A percentile compares a stretch with the other conserved stretches of the same genome.
Conservation (phyloP, 164 flowering plant species). For the Pachysandra terminalis region DNA sequence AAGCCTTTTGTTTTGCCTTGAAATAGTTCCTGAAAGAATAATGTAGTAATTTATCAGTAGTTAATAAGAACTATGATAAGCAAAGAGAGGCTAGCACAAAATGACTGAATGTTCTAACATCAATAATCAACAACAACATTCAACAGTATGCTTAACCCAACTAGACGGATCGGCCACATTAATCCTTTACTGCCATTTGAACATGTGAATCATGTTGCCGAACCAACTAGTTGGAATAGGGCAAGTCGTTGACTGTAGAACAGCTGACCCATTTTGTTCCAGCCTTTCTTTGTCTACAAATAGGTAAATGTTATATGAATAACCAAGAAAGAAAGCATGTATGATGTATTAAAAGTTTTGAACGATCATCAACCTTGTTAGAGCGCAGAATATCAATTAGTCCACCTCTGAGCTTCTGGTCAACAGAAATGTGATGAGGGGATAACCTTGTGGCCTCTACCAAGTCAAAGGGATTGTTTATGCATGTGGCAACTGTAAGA, state of each 20-base stretch:
- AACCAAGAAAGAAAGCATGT: neutral
- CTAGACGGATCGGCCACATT: too few species aligned
- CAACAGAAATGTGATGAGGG: slow-evolving; percentile 38
- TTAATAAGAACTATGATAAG: neutral
- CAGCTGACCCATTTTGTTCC: too few species aligned
- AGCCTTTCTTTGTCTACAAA: neutral
- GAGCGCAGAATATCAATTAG: slow-evolving; percentile 64
- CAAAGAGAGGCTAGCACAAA: neutral
- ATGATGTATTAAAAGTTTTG: neutral
- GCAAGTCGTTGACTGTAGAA: too few species aligned
- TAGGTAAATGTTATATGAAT: neutral
- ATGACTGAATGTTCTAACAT: too few species aligned
- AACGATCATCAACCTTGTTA: slow-evolving; percentile 60
- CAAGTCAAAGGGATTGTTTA: slow-evolving; percentile 92
- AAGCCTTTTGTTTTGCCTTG: slow-evolving; percentile 79
- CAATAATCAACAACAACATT: too few species aligned
- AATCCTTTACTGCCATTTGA: too few species aligned
- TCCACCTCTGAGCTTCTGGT: slow-evolving; percentile 64
- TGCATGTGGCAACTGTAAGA: slow-evolving; percentile 84
- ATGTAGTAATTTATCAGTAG: slow-evolving; percentile 1
- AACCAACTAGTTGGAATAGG: too few species aligned
- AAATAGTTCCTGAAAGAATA: slow-evolving; percentile 68
- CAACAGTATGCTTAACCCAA: too few species aligned
- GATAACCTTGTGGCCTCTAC: slow-evolving; percentile 68
- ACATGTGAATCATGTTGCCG: too few species aligned